phyloP scores from a whole-genome alignment of 345 rosid species.

The Citrus unshiu region DNA sequence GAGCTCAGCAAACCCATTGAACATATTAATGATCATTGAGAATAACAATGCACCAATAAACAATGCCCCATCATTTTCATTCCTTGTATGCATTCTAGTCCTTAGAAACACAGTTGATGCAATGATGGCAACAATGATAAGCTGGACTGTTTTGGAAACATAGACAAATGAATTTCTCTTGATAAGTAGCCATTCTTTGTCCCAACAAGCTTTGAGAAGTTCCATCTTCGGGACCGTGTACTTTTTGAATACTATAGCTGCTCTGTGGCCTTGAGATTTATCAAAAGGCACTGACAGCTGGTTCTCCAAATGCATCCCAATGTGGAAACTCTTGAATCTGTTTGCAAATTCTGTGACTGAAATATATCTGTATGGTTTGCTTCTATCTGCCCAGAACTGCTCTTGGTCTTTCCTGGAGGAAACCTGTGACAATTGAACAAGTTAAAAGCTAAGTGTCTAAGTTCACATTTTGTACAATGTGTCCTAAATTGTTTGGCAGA shows the following conservation, averaged over 20 bases:
- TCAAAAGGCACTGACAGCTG: conserved; percentile 61
- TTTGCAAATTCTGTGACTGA: conserved; percentile 56
- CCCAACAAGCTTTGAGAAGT: conserved; percentile 69
- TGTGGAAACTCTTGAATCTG: conserved; percentile 62
- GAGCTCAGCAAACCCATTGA: conserved; percentile 86
- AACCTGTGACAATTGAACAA: conserved; percentile 40
- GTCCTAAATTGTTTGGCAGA: neutral
- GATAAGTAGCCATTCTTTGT: conserved; percentile 73
- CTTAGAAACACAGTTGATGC: conserved; percentile 61
- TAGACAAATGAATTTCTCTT: conserved; percentile 66
- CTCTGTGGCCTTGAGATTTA: conserved; percentile 54
- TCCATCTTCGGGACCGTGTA: conserved; percentile 56
- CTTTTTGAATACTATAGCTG: conserved; percentile 60
- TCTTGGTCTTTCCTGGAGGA: conserved; percentile 89
- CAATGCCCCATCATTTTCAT: conserved; percentile 44
- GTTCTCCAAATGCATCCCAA: conserved; percentile 49
- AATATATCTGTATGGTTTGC: conserved; percentile 57
- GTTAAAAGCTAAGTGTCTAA: neutral
- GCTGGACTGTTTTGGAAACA: conserved; percentile 66
- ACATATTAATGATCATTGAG: conserved; percentile 65
- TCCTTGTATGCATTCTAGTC: conserved; percentile 49
- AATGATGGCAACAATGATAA: conserved; percentile 53
- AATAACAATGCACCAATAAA: conserved; percentile 51
- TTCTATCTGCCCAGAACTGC: conserved; percentile 74
- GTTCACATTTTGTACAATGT: neutral